A percentile compares a stretch with the other conserved stretches of the same genome.
Conservation (phyloP, 257 asterid species). For the Henckelia pumila region DNA sequence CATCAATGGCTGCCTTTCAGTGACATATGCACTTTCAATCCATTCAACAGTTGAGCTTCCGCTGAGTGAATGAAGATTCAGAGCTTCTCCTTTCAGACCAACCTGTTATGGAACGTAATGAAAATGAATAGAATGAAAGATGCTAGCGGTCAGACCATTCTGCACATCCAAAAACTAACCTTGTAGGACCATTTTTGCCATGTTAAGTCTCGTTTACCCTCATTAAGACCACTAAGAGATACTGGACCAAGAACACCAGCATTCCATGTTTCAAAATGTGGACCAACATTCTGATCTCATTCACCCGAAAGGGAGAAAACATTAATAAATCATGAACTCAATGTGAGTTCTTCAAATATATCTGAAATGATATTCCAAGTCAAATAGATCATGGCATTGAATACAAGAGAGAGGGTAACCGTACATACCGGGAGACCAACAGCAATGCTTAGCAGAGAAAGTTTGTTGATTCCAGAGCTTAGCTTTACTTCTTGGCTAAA, state of each 20-base stretch:
- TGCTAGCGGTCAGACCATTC: too few relatives aligned
- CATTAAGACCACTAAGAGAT: slow-evolving; percentile 49
- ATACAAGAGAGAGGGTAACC: background rate
- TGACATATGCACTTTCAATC: slow-evolving; percentile 36
- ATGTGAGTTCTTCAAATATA: too few relatives aligned
- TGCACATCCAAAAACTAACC: slow-evolving; percentile 30
- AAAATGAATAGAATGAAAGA: too few relatives aligned
- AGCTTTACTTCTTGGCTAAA: slow-evolving; percentile 46
- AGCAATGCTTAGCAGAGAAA: slow-evolving; percentile 60
- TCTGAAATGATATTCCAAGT: too few relatives aligned
- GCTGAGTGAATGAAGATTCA: slow-evolving; percentile 46
- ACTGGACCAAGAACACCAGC: slow-evolving; percentile 56
- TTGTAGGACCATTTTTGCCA: slow-evolving; percentile 64
- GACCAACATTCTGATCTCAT: slow-evolving; percentile 44
- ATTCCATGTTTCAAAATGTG: slow-evolving; percentile 54
- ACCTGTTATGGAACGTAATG: slow-evolving; percentile 26
- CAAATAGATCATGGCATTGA: too few relatives aligned
- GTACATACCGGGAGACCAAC: slow-evolving; percentile 66
- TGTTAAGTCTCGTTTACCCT: slow-evolving; percentile 49
- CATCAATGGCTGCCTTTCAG: slow-evolving; percentile 46
- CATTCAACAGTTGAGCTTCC: slow-evolving; percentile 53
- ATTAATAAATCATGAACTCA: too few relatives aligned
- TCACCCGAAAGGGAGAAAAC: too few relatives aligned
- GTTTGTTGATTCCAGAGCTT: slow-evolving; percentile 41
- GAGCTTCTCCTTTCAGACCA: slow-evolving; percentile 55